Percentiles rank a stretch among this genome's conserved stretches.
Evolutionary conservation across 192 early-diverging fungal species (phyloP).

Genomic region (Backusella tarrabulga): DNA sequence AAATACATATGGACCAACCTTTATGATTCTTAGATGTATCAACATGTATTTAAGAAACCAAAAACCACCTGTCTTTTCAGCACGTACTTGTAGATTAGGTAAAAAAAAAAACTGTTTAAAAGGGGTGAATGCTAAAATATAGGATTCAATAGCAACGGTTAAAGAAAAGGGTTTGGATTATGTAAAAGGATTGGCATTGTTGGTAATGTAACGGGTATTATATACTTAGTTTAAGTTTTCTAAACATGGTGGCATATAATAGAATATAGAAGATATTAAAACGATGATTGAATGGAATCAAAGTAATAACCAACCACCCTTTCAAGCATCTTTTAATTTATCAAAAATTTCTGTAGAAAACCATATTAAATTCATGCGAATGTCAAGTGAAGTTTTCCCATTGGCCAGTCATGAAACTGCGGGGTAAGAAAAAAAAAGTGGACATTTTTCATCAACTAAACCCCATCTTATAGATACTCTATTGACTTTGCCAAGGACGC

Average conservation of each 20-base stretch:
- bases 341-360: conserved; percentile 16
- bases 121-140: background rate
- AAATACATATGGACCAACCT: background rate
- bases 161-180: conserved; percentile 37
- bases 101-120: background rate
- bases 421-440: conserved; percentile 29
- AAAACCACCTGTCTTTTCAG: conserved; percentile 47
- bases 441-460: background rate
- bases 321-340: background rate
- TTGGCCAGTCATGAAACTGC: conserved; percentile 42
- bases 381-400: conserved; percentile 49
- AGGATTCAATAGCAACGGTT: conserved; percentile 30
- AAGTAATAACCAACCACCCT: background rate
- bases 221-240: background rate
- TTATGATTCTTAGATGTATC: conserved; percentile 30
- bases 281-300: conserved; percentile 48
- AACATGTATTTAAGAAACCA: conserved; percentile 46
- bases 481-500: conserved; percentile 39
- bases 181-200: conserved; percentile 36
- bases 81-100: conserved; percentile 45
- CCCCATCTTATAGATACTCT: conserved; percentile 11
- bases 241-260: background rate
- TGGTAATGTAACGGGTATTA: conserved; percentile 1
- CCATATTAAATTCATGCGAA: conserved; percentile 48
- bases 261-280: conserved; percentile 38